These are phyloP conservation scores for Talaromyces wortmannii DNA, from an alignment of 495 filamentous ascomycete species.

Conservation along the genomic window DNA sequence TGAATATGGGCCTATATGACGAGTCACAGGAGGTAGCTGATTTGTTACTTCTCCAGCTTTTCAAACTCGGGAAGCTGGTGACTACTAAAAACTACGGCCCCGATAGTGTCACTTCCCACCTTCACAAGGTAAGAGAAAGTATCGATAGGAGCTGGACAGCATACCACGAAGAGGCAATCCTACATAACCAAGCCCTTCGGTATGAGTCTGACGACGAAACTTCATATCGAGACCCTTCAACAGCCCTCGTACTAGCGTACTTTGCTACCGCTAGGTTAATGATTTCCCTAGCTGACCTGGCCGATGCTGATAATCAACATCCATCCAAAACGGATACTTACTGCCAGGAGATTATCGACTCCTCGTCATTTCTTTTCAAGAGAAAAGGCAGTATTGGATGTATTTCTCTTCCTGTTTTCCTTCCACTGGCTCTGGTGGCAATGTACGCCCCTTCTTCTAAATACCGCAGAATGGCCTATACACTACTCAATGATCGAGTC, in stretches of 20 bases:
- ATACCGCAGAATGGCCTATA: background rate
- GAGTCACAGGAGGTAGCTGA: background rate
- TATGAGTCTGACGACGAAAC: background rate
- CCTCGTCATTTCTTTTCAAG: background rate
- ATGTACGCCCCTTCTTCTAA: background rate
- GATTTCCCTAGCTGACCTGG: background rate
- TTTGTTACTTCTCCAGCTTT: background rate
- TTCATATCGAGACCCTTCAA: background rate
- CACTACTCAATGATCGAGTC: background rate
- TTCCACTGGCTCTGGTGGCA: background rate
- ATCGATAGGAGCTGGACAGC: background rate
- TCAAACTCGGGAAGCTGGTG: background rate
- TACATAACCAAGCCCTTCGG: background rate
- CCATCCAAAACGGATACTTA: background rate
- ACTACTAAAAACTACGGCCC: background rate
- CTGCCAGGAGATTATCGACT: background rate
- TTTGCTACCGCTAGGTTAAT: background rate
- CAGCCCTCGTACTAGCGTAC: background rate
- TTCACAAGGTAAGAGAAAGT: background rate
- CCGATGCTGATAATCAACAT: background rate
- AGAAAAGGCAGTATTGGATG: background rate
- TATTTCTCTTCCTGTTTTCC: background rate
- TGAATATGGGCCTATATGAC: background rate
- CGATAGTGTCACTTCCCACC: background rate
- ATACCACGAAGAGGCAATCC: background rate